Evolutionary conservation across 345 rosid genomes (phyloP).

Genomic region (Jatropha curcas): DNA sequence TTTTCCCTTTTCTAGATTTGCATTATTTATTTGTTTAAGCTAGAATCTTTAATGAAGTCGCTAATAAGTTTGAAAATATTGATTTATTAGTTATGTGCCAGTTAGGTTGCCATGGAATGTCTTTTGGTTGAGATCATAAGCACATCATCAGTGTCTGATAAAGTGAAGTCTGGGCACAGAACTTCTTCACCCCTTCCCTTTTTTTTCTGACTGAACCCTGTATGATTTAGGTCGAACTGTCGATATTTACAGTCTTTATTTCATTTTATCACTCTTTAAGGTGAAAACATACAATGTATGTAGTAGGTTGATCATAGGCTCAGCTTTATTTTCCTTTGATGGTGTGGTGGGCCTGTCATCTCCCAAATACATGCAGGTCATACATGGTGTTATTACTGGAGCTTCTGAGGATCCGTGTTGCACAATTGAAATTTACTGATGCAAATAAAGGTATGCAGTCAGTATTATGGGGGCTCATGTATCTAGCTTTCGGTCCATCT

Average conservation of each 20-base stretch:
- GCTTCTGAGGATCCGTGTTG: conserved; percentile 41
- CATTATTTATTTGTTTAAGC: not conserved
- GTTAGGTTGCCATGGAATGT: conserved; percentile 11
- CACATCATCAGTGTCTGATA: conserved; percentile 9
- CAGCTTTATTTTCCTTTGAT: conserved; percentile 31
- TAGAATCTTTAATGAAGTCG: conserved; percentile 11
- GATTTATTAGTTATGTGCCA: conserved; percentile 4
- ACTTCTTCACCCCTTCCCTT: not conserved
- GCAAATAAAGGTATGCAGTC: conserved; percentile 49
- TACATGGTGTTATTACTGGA: conserved; percentile 40
- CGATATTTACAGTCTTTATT: not conserved
- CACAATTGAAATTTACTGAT: conserved; percentile 39
- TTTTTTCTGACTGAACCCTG: not conserved
- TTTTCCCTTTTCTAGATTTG: too few species aligned
- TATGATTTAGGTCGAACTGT: conserved; percentile 1
- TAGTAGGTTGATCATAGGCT: conserved; percentile 29
- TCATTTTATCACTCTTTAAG: conserved; percentile 7
- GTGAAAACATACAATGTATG: conserved; percentile 11
- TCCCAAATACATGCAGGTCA: conserved; percentile 53
- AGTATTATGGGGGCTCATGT: conserved; percentile 24
- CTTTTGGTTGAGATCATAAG: conserved; percentile 6
- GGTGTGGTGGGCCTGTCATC: conserved; percentile 44
- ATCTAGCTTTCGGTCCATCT: conserved; percentile 17
- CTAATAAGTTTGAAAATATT: conserved; percentile 1
- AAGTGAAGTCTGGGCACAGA: conserved; percentile 1